These are phyloP conservation scores for Fusarium sp. DNA, from an alignment of 2,329 filamentous ascomycete genomes.

Conservation along the genomic window DNA sequence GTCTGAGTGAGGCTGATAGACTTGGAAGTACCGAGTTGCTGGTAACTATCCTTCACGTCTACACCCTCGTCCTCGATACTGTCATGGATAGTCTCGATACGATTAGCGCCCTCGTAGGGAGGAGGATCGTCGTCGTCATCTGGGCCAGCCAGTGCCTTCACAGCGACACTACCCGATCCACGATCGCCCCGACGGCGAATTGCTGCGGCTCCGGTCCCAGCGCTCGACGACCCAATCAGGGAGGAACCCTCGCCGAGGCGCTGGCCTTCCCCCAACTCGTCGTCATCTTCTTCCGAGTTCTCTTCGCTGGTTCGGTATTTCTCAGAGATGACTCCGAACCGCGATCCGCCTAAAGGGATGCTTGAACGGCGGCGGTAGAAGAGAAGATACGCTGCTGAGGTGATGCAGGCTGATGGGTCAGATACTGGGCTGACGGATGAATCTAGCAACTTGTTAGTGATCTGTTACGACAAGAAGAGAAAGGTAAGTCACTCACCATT, in stretches of 20 bases:
- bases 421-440: slow-evolving; percentile 74
- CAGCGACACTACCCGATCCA: slow-evolving; percentile 60
- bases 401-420: slow-evolving; percentile 74
- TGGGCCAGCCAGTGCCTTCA: slow-evolving; percentile 41
- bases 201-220: slow-evolving; percentile 82
- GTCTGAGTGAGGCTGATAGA: slow-evolving; percentile 51
- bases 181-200: slow-evolving; percentile 73
- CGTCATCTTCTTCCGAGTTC: slow-evolving; percentile 58
- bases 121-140: slow-evolving; percentile 50
- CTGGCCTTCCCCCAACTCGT: slow-evolving; percentile 80
- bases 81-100: slow-evolving; percentile 49
- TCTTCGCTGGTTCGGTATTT: slow-evolving; percentile 67
- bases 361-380: slow-evolving; percentile 93
- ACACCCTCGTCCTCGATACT: slow-evolving; percentile 65
- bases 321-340: slow-evolving; percentile 77
- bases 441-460: slow-evolving; percentile 70
- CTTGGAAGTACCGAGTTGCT: slow-evolving; percentile 43
- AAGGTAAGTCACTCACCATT: slow-evolving; percentile 75
- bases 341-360: slow-evolving; percentile 81
- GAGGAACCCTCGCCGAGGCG: slow-evolving; percentile 87
- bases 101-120: slow-evolving; percentile 46
- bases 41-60: slow-evolving; percentile 52
- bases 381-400: slow-evolving; percentile 86
- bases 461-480: neutral
- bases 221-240: slow-evolving; percentile 92